Conservation (phyloP, 208 protist genomes). For the Crithidia brevicula region DNA sequence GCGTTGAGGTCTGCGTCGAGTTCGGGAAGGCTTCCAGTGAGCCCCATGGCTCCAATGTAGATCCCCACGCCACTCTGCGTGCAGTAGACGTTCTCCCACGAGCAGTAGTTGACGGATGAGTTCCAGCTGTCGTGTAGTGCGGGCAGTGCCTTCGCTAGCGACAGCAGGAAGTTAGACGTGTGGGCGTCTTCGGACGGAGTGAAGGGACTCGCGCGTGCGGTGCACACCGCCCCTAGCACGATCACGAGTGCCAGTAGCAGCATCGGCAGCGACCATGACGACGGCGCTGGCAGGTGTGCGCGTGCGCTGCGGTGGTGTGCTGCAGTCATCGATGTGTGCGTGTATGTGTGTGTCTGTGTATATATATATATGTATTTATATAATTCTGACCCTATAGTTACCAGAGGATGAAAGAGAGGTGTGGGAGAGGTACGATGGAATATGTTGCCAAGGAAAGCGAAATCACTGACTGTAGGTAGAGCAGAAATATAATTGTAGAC, state of each 20-base stretch:
- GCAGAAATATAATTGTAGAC: no score
- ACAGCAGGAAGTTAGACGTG: slow-evolving; percentile 11
- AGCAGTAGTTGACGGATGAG: slow-evolving; percentile 7
- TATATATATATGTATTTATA: no score
- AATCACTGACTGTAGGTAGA: no score
- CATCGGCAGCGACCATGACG: background rate
- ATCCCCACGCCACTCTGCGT: background rate
- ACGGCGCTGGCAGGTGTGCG: background rate
- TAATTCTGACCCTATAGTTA: no score
- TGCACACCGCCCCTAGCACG: slow-evolving; percentile 7
- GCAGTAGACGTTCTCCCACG: slow-evolving; percentile 1
- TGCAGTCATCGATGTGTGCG: background rate
- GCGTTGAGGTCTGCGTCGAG: slow-evolving; percentile 4
- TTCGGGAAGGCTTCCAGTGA: slow-evolving; percentile 7
- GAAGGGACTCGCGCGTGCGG: slow-evolving; percentile 4
- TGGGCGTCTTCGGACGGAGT: slow-evolving; percentile 10
- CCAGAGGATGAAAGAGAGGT: no score
- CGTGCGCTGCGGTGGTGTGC: background rate
- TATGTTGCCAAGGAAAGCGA: no score
- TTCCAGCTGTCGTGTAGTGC: background rate
- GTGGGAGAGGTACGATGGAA: no score
- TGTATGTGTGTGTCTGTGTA: background rate
- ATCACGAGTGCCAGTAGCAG: background rate
- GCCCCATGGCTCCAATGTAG: background rate
- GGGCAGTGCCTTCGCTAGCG: background rate